Conservation (phyloP, 2,329 filamentous ascomycete genomes). For the Clarireedia hainanense region DNA sequence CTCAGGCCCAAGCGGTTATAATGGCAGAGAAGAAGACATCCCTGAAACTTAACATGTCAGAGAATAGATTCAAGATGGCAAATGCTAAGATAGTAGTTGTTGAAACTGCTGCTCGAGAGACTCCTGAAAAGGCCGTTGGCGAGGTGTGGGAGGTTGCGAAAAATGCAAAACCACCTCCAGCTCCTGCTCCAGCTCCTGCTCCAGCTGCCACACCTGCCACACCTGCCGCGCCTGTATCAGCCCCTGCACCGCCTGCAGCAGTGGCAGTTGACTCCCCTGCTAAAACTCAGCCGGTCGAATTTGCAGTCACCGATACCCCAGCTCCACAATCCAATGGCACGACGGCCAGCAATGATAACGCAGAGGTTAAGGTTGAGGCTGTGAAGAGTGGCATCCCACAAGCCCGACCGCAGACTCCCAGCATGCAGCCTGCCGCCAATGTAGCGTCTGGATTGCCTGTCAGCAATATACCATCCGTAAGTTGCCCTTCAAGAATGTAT, state of each 20-base stretch:
- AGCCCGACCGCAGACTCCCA: slow-evolving; percentile 6
- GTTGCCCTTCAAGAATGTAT: slow-evolving; percentile 4
- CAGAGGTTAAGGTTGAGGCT: slow-evolving; percentile 18
- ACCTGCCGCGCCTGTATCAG: slow-evolving; percentile 10
- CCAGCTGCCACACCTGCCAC: slow-evolving; percentile 11
- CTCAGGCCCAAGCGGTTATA: slow-evolving; percentile 48
- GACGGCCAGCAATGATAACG: slow-evolving; percentile 6
- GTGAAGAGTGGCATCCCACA: slow-evolving; percentile 7
- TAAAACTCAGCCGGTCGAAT: not conserved
- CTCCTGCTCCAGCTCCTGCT: slow-evolving; percentile 9
- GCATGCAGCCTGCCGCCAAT: slow-evolving; percentile 14
- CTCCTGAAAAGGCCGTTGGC: slow-evolving; percentile 71
- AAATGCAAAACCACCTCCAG: slow-evolving; percentile 43
- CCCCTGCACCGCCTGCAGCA: slow-evolving; percentile 2
- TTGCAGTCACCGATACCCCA: not conserved
- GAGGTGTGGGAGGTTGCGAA: slow-evolving; percentile 86
- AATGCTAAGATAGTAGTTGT: slow-evolving; percentile 71
- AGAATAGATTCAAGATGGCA: slow-evolving; percentile 57
- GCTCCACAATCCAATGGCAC: slow-evolving; percentile 18
- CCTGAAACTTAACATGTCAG: slow-evolving; percentile 70
- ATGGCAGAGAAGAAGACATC: slow-evolving; percentile 69
- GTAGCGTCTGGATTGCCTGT: slow-evolving; percentile 15
- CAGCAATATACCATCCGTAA: slow-evolving; percentile 25
- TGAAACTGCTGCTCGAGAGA: slow-evolving; percentile 74
- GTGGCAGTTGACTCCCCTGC: not conserved